Percentiles rank a stretch among this genome's conserved stretches.
Evolutionary conservation across 2,329 filamentous ascomycete species (phyloP).

Genomic region (Microdochium nivale): DNA sequence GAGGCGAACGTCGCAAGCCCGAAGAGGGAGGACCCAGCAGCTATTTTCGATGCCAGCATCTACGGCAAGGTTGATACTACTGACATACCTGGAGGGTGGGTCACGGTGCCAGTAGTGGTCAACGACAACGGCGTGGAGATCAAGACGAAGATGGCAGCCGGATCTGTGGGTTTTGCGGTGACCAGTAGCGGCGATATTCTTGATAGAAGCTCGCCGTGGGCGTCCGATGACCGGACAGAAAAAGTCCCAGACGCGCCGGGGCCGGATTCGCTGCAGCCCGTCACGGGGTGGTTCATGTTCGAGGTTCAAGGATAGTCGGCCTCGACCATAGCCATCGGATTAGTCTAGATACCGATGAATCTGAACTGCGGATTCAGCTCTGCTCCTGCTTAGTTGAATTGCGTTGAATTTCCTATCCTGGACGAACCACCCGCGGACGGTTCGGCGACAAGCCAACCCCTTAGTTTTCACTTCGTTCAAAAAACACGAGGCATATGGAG

Average conservation of each 20-base stretch:
- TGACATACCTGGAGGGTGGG: constrained; percentile 19
- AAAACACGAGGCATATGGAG: too few species aligned
- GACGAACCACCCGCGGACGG: too few species aligned
- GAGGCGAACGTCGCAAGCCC: too few species aligned
- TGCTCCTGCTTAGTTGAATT: too few species aligned
- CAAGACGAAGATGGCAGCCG: constrained; percentile 19
- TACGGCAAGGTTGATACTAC: constrained; percentile 9
- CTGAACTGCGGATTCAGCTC: too few species aligned
- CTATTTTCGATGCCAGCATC: neutral
- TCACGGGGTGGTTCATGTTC: constrained; percentile 22
- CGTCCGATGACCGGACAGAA: neutral
- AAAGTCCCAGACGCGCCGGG: constrained; percentile 1
- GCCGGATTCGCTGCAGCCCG: constrained; percentile 18
- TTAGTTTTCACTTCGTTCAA: too few species aligned
- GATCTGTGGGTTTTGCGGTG: constrained; percentile 15
- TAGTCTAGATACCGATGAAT: too few species aligned
- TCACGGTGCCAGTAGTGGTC: constrained; percentile 17
- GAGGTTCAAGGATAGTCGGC: too few species aligned
- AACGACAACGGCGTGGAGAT: constrained; percentile 13
- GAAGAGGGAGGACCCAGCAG: too few species aligned
- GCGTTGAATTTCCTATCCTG: too few species aligned
- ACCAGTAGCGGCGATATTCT: constrained; percentile 3
- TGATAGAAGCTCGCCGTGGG: neutral
- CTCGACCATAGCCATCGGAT: too few species aligned
- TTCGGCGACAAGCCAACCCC: too few species aligned